Conservation (phyloP, 2,329 filamentous ascomycete species). For the Ascochyta fabae region DNA sequence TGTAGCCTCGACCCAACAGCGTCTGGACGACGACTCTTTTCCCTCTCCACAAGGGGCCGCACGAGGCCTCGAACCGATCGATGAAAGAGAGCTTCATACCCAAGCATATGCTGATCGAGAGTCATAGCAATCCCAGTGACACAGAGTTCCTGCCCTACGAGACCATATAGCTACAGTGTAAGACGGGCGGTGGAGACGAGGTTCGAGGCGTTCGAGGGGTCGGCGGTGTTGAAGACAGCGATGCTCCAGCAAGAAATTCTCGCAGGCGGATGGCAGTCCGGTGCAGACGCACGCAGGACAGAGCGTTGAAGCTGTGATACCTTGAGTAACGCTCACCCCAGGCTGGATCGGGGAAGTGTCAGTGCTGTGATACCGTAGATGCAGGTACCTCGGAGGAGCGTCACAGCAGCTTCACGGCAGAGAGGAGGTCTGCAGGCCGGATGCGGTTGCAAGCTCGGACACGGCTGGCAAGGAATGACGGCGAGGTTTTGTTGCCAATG, state of each 20-base stretch:
- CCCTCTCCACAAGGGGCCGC: constrained; percentile 9
- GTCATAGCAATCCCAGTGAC: constrained; percentile 49
- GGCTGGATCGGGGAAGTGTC: constrained; percentile 33
- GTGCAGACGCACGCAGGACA: constrained; percentile 31
- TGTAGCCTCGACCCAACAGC: constrained; percentile 17
- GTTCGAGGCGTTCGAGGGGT: constrained; percentile 25
- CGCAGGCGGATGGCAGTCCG: constrained; percentile 23
- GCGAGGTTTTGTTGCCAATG: constrained; percentile 34
- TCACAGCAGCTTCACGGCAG: constrained; percentile 31
- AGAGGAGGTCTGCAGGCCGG: constrained; percentile 26
- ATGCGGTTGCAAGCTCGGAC: constrained; percentile 26
- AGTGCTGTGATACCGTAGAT: constrained; percentile 42
- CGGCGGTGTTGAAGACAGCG: constrained; percentile 27
- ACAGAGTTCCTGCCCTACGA: constrained; percentile 32
- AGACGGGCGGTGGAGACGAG: constrained; percentile 23
- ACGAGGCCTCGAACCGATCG: constrained; percentile 20
- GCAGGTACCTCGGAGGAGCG: constrained; percentile 41
- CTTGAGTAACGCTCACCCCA: constrained; percentile 29
- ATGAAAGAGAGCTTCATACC: constrained; percentile 41
- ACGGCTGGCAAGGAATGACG: constrained; percentile 30
- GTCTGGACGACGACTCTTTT: not conserved
- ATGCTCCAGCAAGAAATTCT: constrained; percentile 31
- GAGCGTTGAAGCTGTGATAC: constrained; percentile 39
- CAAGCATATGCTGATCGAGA: constrained; percentile 51
- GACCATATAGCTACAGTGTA: constrained; percentile 41